Base-by-base conservation (phyloP, 352 stramenopile genomes). In the Pythium sukuiense region DNA sequence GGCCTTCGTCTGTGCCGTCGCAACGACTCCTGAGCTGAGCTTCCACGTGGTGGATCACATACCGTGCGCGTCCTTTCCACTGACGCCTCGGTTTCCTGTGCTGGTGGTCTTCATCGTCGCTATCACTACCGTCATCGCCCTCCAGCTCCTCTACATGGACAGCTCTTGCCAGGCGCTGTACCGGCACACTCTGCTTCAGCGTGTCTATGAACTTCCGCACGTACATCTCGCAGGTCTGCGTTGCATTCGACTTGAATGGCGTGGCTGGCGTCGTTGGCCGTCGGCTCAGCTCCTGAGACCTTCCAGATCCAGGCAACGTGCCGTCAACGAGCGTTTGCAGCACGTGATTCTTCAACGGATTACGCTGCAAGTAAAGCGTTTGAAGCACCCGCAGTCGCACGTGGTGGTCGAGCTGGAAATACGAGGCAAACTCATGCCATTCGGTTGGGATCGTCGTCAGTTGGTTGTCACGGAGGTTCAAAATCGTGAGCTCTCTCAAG, bases 401-500 rank as follows among this genome's bases (percentile, higher is more conserved):
- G 0, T 59, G 49, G 24, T 59, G 63, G 9, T 41, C 18, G 7
- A 26, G 6, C 11, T 68, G 54, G 0, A 11, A 26, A 52, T 86
- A 61, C 6, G 55, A 67, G 18, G 62, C 64, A 13, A 90, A 90
- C 24, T 16, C 56, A 52, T 77, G 76, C 80, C 80, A 90, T 20
- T 80, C 79, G 27, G 71, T 64, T 1, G 82, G 82, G 37, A 90
- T 72, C 0, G 56, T 64, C 3, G 54, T 68, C 6, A 90, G 35
- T 20, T 79, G 68, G 49, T 90, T 90, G 14, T 84, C 75, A 0
- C 61, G 73, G 11, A 76, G 68, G 49, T 86, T 86, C 9, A 90
- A 48, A 16, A 76, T 54, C 16, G 70, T 52, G 2, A 90, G 71
- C n/a, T 45, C 56, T 18, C 52, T 39, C 24, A 90, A 63, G 1